Base-by-base conservation (phyloP, 169 alveolate species). In the Plasmodium ovale region DNA sequence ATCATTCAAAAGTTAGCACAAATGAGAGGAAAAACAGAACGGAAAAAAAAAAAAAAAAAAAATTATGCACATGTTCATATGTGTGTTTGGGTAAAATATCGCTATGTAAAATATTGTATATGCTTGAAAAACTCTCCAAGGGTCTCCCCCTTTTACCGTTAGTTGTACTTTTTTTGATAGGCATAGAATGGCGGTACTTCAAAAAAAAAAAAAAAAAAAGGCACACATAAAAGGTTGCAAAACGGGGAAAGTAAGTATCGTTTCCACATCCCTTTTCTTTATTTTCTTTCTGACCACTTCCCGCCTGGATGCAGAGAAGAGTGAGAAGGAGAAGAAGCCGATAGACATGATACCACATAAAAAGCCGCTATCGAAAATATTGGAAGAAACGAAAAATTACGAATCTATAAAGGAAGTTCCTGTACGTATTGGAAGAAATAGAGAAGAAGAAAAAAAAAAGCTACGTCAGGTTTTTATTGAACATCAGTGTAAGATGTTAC, bases 341-440 rank as follows among this genome's bases (percentile, higher is more conserved):
- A 64, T 74, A 3, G 90, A 82, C n/a, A 53, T 23, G 6, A 82
- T 82, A 49, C 70, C 79, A 9, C 90, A 82, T 39, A 82, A 31
- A 53, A 82, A 82, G 60, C 90, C 90, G 1, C 54, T 82, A 27
- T 53, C 90, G 0, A 82, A 82, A 65, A 82, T 82, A 23, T 42
- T 82, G 37, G 84, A 82, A 21, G 90, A 82, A 42, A 82, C 90
- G 16, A 51, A 82, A 65, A 82, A 82, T 35, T 82, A 82, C 27
- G 90, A 82, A 27, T 29, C 65, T 62, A 65, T 67, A 35, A 82
- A 64, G 53, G 72, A 67, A 14, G 33, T 82, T 5, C 90, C 90
- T 33, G 54, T 42, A 25, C 47, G 35, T 5, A 64, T 82, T 6
- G 85, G 69, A 51, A 39, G n/a, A 14, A 65, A 82, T 67, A 51